Conservation (phyloP, 768 basidiomycete genomes). For the Lentinula boryana region DNA sequence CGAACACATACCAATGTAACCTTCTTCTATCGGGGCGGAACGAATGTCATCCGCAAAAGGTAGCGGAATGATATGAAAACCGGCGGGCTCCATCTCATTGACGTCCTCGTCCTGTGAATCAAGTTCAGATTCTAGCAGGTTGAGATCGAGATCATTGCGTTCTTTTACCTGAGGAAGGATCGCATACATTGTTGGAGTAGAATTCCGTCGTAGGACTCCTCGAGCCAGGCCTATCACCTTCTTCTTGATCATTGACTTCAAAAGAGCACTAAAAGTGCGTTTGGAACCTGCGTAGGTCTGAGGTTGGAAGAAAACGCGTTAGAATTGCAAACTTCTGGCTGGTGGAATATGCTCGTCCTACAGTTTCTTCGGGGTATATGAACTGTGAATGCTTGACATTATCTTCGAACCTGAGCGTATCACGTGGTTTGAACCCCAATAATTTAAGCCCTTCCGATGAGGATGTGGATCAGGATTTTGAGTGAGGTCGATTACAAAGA, state of each 20-base stretch:
- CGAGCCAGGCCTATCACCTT: slow-evolving; percentile 78
- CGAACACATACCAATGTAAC: slow-evolving; percentile 46
- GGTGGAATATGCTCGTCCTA: slow-evolving; percentile 24
- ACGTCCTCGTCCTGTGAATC: slow-evolving; percentile 55
- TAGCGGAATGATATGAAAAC: slow-evolving; percentile 89
- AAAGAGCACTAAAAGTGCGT: slow-evolving; percentile 82
- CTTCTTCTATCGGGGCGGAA: slow-evolving; percentile 62
- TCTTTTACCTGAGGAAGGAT: slow-evolving; percentile 74
- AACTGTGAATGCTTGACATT: slow-evolving; percentile 22
- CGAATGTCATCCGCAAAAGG: slow-evolving; percentile 96
- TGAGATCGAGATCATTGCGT: background rate
- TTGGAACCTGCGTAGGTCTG: slow-evolving; percentile 86
- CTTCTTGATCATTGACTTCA: slow-evolving; percentile 78
- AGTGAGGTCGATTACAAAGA: background rate
- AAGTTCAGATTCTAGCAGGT: background rate
- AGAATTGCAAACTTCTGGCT: background rate
- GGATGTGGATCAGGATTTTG: background rate
- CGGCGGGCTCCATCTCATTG: slow-evolving; percentile 74
- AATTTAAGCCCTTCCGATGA: slow-evolving; percentile 67
- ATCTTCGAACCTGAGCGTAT: slow-evolving; percentile 73
- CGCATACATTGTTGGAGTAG: slow-evolving; percentile 75
- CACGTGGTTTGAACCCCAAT: slow-evolving; percentile 81
- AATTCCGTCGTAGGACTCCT: slow-evolving; percentile 60
- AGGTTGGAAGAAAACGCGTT: background rate
- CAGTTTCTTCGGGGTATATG: slow-evolving; percentile 88